These are phyloP conservation scores for Trypanosoma lewisi DNA, from an alignment of 208 protist genomes.

Conservation along the genomic window DNA sequence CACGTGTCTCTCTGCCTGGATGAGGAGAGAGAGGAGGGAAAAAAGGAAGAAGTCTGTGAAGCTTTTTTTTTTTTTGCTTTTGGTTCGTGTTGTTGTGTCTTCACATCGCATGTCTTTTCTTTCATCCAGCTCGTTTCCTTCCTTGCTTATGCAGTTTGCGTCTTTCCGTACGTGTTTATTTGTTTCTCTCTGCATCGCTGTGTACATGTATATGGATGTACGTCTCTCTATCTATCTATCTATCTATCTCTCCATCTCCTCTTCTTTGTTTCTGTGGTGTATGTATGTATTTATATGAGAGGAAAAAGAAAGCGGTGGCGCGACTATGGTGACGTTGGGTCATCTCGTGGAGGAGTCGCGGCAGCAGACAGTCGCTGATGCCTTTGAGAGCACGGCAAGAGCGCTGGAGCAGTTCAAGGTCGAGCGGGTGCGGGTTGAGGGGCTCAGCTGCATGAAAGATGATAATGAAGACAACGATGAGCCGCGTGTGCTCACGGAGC, in stretches of 20 bases:
- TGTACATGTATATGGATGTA: too few relatives aligned
- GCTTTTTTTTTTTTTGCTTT: constrained; percentile 17
- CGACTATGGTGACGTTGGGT: not conserved
- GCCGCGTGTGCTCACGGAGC: constrained; percentile 50
- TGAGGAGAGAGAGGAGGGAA: not conserved
- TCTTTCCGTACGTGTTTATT: too few relatives aligned
- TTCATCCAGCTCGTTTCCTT: constrained; percentile 13
- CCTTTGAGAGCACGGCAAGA: constrained; percentile 59
- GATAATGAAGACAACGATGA: constrained; percentile 13
- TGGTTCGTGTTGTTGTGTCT: constrained; percentile 1
- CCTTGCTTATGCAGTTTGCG: constrained; percentile 1
- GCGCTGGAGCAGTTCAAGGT: constrained; percentile 68
- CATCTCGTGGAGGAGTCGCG: not conserved
- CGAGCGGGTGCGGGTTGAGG: constrained; percentile 66
- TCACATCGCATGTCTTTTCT: constrained; percentile 9
- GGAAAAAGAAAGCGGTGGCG: not conserved
- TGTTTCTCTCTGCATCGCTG: too few relatives aligned
- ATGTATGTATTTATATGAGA: too few relatives aligned
- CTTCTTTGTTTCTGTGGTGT: constrained; percentile 18
- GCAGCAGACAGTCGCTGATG: constrained; percentile 46
- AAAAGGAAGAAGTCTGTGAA: not conserved
- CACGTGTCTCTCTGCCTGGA: too few relatives aligned
- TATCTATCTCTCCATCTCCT: constrained; percentile 11
- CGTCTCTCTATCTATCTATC: not conserved
- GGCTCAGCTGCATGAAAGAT: constrained; percentile 33